Evolutionary conservation across 2,329 filamentous ascomycete species (phyloP).

Genomic region (Davidsoniella neocaledoniae): DNA sequence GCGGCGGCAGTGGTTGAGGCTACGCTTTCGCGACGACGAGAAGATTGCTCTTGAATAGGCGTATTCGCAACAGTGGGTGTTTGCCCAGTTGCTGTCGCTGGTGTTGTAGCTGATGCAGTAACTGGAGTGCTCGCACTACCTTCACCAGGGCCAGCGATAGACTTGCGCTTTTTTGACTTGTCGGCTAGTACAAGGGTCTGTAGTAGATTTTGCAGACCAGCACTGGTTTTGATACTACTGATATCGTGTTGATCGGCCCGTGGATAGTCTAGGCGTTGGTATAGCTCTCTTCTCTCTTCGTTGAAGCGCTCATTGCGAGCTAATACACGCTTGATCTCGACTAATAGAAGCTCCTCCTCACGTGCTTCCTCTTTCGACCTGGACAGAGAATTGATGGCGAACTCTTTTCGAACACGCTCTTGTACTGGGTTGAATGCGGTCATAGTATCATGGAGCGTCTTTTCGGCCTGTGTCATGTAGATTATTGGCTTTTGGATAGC

Average conservation of each 20-base stretch:
- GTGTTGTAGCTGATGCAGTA: background rate
- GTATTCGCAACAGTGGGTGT: background rate
- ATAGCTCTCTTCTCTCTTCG: conserved; percentile 74
- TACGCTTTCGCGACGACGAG: conserved; percentile 2
- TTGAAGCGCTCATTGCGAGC: conserved; percentile 73
- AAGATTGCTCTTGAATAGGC: background rate
- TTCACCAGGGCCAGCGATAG: conserved; percentile 44
- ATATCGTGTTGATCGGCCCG: conserved; percentile 51
- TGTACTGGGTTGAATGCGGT: conserved; percentile 67
- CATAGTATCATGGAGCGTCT: conserved; percentile 68
- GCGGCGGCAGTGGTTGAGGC: conserved; percentile 16
- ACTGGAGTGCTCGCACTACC: conserved; percentile 25
- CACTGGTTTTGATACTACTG: conserved; percentile 61
- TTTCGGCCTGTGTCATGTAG: conserved; percentile 78
- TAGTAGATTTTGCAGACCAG: conserved; percentile 62
- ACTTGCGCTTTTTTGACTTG: conserved; percentile 77
- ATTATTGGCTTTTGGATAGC: conserved; percentile 61
- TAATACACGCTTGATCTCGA: conserved; percentile 84
- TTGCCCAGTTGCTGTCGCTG: background rate
- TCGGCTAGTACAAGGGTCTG: conserved; percentile 70
- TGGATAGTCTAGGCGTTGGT: conserved; percentile 72
- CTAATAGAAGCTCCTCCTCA: conserved; percentile 76
- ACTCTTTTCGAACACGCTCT: conserved; percentile 67
- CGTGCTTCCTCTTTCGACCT: conserved; percentile 74
- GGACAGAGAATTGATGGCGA: conserved; percentile 63